Conservation (phyloP, 1,284 basidiomycete genomes). For the Ustilago tritici region DNA sequence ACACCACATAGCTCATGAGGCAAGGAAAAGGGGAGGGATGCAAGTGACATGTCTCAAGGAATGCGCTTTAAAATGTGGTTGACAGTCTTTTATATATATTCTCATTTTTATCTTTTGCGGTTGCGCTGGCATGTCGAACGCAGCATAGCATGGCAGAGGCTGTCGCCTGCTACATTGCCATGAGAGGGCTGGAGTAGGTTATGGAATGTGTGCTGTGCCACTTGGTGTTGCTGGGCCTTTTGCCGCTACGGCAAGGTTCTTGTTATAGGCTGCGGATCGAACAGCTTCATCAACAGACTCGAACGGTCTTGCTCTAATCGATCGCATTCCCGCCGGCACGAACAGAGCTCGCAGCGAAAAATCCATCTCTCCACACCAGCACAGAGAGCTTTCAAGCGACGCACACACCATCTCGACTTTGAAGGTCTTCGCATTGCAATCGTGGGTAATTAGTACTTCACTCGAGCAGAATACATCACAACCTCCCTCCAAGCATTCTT, state of each 20-base stretch:
- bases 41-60: conserved; percentile 39
- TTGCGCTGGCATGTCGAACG: conserved; percentile 7
- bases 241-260: background rate
- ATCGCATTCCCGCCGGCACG: background rate
- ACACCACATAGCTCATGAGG: too few species aligned
- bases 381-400: background rate
- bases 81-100: background rate
- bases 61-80: conserved; percentile 9
- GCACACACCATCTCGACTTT: background rate
- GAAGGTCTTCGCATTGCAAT: background rate
- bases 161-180: background rate
- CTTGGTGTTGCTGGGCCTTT: too few species aligned
- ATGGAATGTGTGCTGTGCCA: background rate
- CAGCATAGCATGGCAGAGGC: background rate
- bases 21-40: conserved; percentile 2
- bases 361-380: background rate
- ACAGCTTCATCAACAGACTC: background rate
- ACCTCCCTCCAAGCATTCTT: conserved; percentile 41
- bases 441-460: conserved; percentile 36
- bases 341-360: background rate
- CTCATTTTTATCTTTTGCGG: background rate
- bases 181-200: background rate
- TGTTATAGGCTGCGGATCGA: background rate
- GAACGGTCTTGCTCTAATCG: background rate
- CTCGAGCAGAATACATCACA: conserved; percentile 49